Base-by-base conservation (phyloP, 2,329 filamentous ascomycete species). In the Aspergillus chevalieri region DNA sequence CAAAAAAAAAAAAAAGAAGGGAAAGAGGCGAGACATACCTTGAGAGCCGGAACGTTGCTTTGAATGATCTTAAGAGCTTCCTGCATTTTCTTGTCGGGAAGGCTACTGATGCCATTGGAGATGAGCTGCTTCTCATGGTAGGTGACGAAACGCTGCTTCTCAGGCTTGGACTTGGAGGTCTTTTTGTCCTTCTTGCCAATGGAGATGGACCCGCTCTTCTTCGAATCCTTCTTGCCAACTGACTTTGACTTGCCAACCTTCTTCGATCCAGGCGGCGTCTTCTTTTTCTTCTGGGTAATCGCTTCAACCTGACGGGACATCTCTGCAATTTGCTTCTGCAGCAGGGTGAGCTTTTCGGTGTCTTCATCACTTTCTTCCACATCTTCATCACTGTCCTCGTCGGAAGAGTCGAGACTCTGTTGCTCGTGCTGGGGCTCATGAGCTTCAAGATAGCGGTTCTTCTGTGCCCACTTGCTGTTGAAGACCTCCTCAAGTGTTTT, bases 21-120 rank as follows among this genome's bases (percentile, higher is more conserved):
- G 21, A n/a, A 46, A 41, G 3, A 47, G 43, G 19, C 7, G 6
- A 43, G 50, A 62, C 69, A 65, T 68, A 74, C 79, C 77, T 81
- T 79, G 74, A 93, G 77, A 77, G 86, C 76, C 72, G 88, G 74
- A 75, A 88, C 70, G 57, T 95, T 92, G 56, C 82, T 83, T 67
- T 94, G 89, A 64, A 98, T 97, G 54, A 97, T 91, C 52, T 86
- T 83, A 28, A 96, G 88, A 0, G 92, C 89, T 57, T 83, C 82
- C 45, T 85, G 80, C 63, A 95, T 86, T 57, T 89, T 84, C n/a
- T 78, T 76, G 45, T 86, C 85, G 15, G 90, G 84, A 50, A 97
- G 82, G 54, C 85, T 84, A 60, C 85, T 87, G 55, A 95, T 93
- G 12, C 87, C 87, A 51, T 86, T 85, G 1, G 89, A 92, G 50